Evolutionary conservation across 2,329 filamentous ascomycete species (phyloP).

Genomic region (Aureobasidium zeae): DNA sequence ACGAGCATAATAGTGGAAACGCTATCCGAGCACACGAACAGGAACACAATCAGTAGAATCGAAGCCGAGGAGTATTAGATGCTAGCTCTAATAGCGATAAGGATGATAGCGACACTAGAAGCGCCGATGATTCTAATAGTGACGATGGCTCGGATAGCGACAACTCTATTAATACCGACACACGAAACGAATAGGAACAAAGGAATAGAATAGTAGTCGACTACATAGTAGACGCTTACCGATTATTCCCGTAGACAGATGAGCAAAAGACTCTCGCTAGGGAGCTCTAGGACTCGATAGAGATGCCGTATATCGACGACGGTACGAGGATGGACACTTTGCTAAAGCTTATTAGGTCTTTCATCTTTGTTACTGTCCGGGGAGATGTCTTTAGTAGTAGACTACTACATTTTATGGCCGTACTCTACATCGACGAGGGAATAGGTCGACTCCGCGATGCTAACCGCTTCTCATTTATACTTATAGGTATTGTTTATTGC

Average conservation of each 20-base stretch:
- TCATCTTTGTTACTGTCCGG: constrained; percentile 13
- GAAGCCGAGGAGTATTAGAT: background rate
- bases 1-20: background rate
- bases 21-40: background rate
- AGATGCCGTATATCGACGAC: constrained; percentile 6
- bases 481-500: background rate
- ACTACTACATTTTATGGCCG: constrained; percentile 18
- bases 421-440: constrained; percentile 17
- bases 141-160: background rate
- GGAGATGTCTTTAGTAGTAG: constrained; percentile 16
- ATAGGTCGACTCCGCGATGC: constrained; percentile 11
- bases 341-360: constrained; percentile 13
- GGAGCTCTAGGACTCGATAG: constrained; percentile 17
- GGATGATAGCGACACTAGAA: background rate
- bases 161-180: background rate
- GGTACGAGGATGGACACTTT: background rate
- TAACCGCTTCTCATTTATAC: constrained; percentile 10
- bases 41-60: background rate
- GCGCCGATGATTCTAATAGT: too few relatives aligned
- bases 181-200: background rate
- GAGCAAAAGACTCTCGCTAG: constrained; percentile 15
- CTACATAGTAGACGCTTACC: constrained; percentile 1
- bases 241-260: constrained; percentile 10
- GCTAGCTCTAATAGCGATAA: background rate
- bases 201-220: background rate